Conservation (phyloP, 2,329 filamentous ascomycete genomes). For the Diplodia mutila region DNA sequence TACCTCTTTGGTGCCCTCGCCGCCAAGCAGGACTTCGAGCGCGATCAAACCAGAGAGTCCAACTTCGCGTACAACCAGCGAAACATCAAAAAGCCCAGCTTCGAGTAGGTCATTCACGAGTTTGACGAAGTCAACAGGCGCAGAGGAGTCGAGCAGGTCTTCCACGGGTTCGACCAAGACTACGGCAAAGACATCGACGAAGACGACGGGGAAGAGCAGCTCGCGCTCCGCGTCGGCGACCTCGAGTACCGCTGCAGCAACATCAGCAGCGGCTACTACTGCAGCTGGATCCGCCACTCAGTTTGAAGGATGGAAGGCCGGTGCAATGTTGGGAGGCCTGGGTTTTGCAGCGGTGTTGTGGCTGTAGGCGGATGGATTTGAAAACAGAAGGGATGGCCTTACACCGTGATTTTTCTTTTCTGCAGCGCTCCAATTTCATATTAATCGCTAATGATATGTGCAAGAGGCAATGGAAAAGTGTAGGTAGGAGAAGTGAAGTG, state of each 20-base stretch:
- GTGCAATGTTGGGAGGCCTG: not conserved
- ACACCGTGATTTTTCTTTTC: not conserved
- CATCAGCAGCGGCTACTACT: not conserved
- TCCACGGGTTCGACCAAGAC: not conserved
- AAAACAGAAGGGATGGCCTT: not conserved
- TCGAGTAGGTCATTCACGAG: too few relatives aligned
- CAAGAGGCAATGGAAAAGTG: not conserved
- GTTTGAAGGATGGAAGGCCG: not conserved
- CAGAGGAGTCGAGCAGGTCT: not conserved
- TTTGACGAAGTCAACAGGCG: not conserved
- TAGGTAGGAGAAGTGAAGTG: not conserved
- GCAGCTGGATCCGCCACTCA: not conserved
- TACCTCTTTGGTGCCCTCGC: not conserved
- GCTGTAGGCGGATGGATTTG: not conserved
- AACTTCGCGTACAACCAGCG: not conserved
- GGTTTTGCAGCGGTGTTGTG: not conserved
- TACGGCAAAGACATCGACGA: not conserved
- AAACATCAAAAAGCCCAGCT: too few relatives aligned
- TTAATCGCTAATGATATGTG: not conserved
- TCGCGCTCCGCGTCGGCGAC: not conserved
- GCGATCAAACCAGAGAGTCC: not conserved
- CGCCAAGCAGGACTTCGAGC: not conserved
- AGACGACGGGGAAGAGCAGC: not conserved
- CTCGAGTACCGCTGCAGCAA: not conserved
- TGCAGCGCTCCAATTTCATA: not conserved